Base-by-base conservation (phyloP, 2,329 filamentous ascomycete species). In the Neocatenulostroma microsporum region DNA sequence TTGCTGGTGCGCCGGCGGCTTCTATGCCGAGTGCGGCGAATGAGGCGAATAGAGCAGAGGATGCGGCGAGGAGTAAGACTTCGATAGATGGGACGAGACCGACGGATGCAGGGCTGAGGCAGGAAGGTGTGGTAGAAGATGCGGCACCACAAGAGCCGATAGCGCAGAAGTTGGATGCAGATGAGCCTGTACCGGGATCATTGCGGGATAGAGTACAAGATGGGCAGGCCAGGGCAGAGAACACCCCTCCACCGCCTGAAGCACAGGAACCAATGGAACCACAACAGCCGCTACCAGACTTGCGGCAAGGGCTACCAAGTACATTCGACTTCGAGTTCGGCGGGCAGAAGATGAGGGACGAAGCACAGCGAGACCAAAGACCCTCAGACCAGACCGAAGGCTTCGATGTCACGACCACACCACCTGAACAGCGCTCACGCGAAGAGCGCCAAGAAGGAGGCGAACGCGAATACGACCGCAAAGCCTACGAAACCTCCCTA, bases 301-400 rank as follows among this genome's bases (percentile, higher is more conserved):
- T 96, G 29, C 91, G 86, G n/a, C 81, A 89, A 55, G 89, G 89
- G 46, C 94, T 96, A 45, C 89, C 89, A 0, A 94, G 88, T 2
- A 94, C 88, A 1, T 73, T 95, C 37, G 84, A 81, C 39, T 80
- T 80, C 41, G 89, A 95, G 63, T 74, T 81, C 39, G 66, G 67
- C 36, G 62, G 60, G 37, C 57, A 57, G 49, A 55, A 67, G 58
- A 42, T 48, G 15, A 31, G 30, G 10, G 46, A 49, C n/a, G 40
- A 53, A 34, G 21, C 40, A 12, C 39, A 45, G 21, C n/a, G n/a
- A n/a, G 40, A 48, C 21, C 34, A 48, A 24, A 39, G 34, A 17
- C 34, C 42, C n/a, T 45, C 44, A 21, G 61, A 62, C 36, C 49
- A 53, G 17, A 39, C 46, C 30, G 52, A 60, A 23, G 44, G 55